These are phyloP conservation scores for Pythium apleroticum DNA, from an alignment of 352 stramenopile species.

Conservation along the genomic window DNA sequence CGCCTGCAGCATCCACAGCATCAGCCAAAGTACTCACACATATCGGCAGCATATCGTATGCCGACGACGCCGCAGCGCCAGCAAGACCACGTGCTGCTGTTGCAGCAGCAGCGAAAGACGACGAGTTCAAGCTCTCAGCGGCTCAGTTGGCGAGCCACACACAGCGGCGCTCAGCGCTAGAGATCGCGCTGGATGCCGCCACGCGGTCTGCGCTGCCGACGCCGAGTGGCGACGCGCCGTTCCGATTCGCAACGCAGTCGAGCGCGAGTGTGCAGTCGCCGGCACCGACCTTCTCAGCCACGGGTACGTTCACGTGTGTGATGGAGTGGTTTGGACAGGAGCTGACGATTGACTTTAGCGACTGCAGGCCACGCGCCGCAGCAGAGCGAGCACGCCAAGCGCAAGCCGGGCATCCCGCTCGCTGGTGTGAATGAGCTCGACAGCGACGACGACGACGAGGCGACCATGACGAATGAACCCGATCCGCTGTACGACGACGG, in stretches of 20 bases:
- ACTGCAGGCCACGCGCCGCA: conserved; percentile 33
- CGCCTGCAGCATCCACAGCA: not conserved
- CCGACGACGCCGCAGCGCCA: not conserved
- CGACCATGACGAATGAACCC: conserved; percentile 21
- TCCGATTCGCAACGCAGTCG: conserved; percentile 31
- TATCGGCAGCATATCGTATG: conserved; percentile 25
- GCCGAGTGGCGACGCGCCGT: conserved; percentile 35
- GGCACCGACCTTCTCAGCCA: conserved; percentile 4
- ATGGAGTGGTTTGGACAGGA: not conserved
- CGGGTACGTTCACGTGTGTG: conserved; percentile 24
- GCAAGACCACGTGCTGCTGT: not conserved
- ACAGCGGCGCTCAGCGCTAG: conserved; percentile 36
- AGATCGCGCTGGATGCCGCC: conserved; percentile 47
- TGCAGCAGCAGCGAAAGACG: conserved; percentile 14
- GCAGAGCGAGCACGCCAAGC: conserved; percentile 27
- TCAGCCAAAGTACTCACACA: conserved; percentile 14
- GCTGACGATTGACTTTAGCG: conserved; percentile 9
- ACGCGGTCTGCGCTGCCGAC: conserved; percentile 1
- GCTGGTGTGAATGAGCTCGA: conserved; percentile 23
- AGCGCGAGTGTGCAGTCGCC: conserved; percentile 18
- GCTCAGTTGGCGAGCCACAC: conserved; percentile 38
- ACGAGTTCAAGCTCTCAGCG: conserved; percentile 43
- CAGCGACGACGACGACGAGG: conserved; percentile 22
- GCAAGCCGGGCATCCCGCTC: conserved; percentile 32
- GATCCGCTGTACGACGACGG: conserved; percentile 70